Percentiles rank a stretch among this genome's conserved stretches.
Evolutionary conservation across 352 stramenopile species (phyloP).

Genomic region (Globisporangium emineosum): DNA sequence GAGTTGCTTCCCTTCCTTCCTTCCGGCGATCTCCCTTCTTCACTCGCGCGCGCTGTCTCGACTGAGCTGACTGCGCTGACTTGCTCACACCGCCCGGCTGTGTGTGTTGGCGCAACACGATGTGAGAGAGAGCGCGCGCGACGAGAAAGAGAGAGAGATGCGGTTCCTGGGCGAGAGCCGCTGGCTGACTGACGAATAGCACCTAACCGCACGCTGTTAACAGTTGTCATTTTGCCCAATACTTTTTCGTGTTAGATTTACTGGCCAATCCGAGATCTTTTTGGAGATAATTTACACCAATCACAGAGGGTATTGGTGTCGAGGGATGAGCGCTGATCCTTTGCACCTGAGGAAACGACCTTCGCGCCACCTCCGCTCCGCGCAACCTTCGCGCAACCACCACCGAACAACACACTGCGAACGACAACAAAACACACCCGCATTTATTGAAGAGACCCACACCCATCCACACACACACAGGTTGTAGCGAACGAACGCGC

Average conservation of each 20-base stretch:
- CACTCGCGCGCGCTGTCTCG: not conserved
- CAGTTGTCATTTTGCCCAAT: too few relatives aligned
- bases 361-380: not conserved
- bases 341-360: not conserved
- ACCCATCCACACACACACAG: too few relatives aligned
- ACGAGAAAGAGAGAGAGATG: not conserved
- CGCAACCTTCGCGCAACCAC: constrained; percentile 5
- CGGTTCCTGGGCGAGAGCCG: too few relatives aligned
- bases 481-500: not conserved
- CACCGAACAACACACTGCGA: not conserved
- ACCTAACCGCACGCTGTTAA: too few relatives aligned
- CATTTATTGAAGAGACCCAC: not conserved
- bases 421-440: not conserved
- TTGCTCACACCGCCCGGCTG: not conserved
- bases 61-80: not conserved
- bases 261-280: too few relatives aligned
- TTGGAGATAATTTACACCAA: too few relatives aligned
- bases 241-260: too few relatives aligned
- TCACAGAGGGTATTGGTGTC: too few relatives aligned
- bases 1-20: not conserved
- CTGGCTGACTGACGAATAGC: too few relatives aligned
- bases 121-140: not conserved
- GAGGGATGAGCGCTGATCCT: too few relatives aligned
- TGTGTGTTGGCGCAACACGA: not conserved
- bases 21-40: not conserved